A percentile compares a stretch with the other conserved stretches of the same genome.
Conservation (phyloP, 2,329 filamentous ascomycete genomes). For the Phialophora macrospora region DNA sequence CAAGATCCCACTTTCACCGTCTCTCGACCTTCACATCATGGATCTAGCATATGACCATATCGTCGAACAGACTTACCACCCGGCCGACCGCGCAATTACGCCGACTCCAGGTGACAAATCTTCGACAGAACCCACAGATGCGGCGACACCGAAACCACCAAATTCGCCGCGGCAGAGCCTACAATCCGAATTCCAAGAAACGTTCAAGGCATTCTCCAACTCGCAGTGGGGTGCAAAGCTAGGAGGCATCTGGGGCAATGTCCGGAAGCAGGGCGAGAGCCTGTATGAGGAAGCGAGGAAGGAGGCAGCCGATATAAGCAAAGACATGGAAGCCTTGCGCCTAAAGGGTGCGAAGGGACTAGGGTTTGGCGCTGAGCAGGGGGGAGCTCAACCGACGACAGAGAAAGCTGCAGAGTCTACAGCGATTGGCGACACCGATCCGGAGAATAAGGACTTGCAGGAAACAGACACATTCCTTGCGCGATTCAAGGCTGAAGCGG, state of each 20-base stretch:
- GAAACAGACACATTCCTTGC: conserved; percentile 71
- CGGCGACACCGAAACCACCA: conserved; percentile 36
- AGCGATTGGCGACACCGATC: conserved; percentile 37
- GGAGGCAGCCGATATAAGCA: conserved; percentile 83
- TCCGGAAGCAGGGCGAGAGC: conserved; percentile 92
- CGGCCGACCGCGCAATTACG: conserved; percentile 54
- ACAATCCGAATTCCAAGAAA: conserved; percentile 89
- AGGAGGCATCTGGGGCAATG: conserved; percentile 84
- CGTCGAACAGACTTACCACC: conserved; percentile 73
- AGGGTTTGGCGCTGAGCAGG: conserved; percentile 34
- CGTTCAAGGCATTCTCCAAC: conserved; percentile 88
- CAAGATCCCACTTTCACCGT: conserved; percentile 1
- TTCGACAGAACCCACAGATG: conserved; percentile 38
- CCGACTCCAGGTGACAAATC: conserved; percentile 50
- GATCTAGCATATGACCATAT: conserved; percentile 98
- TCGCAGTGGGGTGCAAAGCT: conserved; percentile 90
- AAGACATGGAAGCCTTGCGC: conserved; percentile 74
- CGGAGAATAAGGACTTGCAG: conserved; percentile 43
- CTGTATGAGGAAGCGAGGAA: conserved; percentile 83
- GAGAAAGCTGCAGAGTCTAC: conserved; percentile 39
- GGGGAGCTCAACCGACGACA: conserved; percentile 41
- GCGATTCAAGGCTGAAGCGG: conserved; percentile 74
- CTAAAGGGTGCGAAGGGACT: conserved; percentile 51
- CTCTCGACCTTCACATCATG: conserved; percentile 59
- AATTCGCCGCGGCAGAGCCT: conserved; percentile 59